Conservation (phyloP, 768 basidiomycete species). For the Mycena rebaudengoi region DNA sequence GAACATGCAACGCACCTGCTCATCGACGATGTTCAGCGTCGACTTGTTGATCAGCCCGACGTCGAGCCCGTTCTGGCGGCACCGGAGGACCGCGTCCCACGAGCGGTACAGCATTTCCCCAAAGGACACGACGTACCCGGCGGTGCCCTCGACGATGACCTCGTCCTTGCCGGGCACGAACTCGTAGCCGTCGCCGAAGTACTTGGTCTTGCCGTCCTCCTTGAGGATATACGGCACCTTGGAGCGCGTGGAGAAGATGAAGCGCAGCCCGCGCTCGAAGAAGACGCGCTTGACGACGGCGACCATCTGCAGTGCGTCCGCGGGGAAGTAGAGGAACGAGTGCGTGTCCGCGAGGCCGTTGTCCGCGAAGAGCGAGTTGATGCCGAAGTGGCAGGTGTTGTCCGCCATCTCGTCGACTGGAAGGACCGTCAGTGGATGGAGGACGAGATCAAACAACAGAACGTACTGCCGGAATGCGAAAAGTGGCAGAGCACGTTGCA, state of each 20-base stretch:
- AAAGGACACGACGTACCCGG: constrained; percentile 85
- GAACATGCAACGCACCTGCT: constrained; percentile 56
- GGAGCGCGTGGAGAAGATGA: constrained; percentile 89
- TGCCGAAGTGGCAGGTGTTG: constrained; percentile 70
- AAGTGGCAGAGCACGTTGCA: constrained; percentile 91
- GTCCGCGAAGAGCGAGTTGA: constrained; percentile 90
- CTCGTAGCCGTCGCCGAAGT: constrained; percentile 75
- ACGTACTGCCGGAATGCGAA: constrained; percentile 84
- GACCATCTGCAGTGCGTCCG: constrained; percentile 82
- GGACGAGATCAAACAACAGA: not conserved
- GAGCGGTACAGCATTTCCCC: constrained; percentile 90
- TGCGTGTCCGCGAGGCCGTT: constrained; percentile 85
- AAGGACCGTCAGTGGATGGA: constrained; percentile 10
- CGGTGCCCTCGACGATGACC: constrained; percentile 76
- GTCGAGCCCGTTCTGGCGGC: constrained; percentile 75
- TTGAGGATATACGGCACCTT: constrained; percentile 90
- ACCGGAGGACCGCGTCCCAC: constrained; percentile 82
- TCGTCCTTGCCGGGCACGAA: constrained; percentile 90
- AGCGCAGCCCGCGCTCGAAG: constrained; percentile 84
- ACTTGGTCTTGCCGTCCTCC: constrained; percentile 71
- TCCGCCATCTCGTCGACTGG: constrained; percentile 69
- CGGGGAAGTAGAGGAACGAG: constrained; percentile 89
- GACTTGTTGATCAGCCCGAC: constrained; percentile 91
- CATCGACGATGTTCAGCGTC: constrained; percentile 84
- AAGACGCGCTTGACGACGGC: constrained; percentile 81